Base-by-base conservation (phyloP, 768 basidiomycete species). In the Daedalea quercina region DNA sequence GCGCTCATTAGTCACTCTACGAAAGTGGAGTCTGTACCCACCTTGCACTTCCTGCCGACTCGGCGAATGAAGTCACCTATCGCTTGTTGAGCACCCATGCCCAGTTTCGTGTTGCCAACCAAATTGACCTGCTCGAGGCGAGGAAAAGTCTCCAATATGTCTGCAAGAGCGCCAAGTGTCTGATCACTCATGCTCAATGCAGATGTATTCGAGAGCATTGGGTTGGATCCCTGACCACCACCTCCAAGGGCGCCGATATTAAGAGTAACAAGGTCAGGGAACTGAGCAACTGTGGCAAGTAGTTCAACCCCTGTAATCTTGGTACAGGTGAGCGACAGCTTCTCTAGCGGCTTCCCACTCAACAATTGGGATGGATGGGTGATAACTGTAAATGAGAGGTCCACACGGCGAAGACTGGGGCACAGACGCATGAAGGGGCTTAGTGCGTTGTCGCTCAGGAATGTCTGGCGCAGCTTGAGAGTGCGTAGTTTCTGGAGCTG, bases 61-160 rank as follows among this genome's bases (percentile, higher is more conserved):
- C 64, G 67, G 43, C 63, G 59, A 25, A 88, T 59, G 54, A 87
- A 76, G 22, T 71, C 61, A 1, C 66, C 58, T 3, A 86, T 60
- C 66, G 2, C 69, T 59, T 8, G 68, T 61, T 52, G 7, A 6
- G 15, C 37, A 11, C 57, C 60, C 44, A 64, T 63, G 7, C 7
- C 80, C 80, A 17, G 88, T 62, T 82, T 85, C 4, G 72, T 70
- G 59, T 87, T 88, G 7, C 81, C 81, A 7, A 83, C 84, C 8
- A 88, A 68, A 60, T 68, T 87, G 46, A 88, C 52, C 54, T 69
- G 74, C 50, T 82, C 77, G 23, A 88, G 66, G 22, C 63, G 54
- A 11, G 56, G 40, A 54, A 67, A 73, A 0, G 54, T 47, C 20
- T 63, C 65, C 35, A 85, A 60, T 19, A 68, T 53, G 3, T 68